Base-by-base conservation (phyloP, 768 basidiomycete species). In the Cyathus striatus region DNA sequence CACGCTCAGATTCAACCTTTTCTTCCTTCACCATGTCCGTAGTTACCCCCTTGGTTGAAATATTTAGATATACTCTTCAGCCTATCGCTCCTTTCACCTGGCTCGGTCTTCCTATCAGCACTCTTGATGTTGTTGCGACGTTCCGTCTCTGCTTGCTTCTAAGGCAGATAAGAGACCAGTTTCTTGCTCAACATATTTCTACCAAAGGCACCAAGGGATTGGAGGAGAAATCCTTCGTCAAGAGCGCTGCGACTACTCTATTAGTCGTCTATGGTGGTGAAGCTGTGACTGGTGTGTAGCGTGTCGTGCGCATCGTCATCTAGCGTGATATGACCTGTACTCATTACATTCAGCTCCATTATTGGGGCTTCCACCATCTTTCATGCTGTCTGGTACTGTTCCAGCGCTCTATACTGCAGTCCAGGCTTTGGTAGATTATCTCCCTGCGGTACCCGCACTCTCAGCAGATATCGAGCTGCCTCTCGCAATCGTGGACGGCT, bases 191-290 rank as follows among this genome's bases (percentile, higher is more conserved):
- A 48, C 78, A 83, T 53, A 51, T 69, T 34, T 57, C 62, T 10
- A 66, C 58, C 37, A 68, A 72, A 46, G 63, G 62, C 34, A 58
- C 53, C 16, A 48, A 55, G 6, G 58, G 57, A 3, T 43, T 71
- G 7, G 83, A 81, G 50, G 59, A 66, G 30, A 65, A 64, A 13
- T 82, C 83, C 3, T 81, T 85, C 47, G 68, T 72, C 25, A 75
- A 79, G 52, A 78, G 77, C 49, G 57, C 75, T 14, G 57, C 72
- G 4, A 72, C 83, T 1, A 80, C 80, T 2, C 63, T 86, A 23
- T 62, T 78, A 12, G 79, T 90, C 22, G 86, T 89, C 1, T 89
- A 80, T 53, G 87, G 86, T 6, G 88, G 88, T n/a, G 85, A 90
- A 60, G 79, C 78, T 2, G 64, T 86, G 38, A 70, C 71, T 42